Percentiles rank a stretch among this genome's conserved stretches.
Evolutionary conservation across 257 asterid species (phyloP).

Genomic region (Schizonepeta tenuifolia): DNA sequence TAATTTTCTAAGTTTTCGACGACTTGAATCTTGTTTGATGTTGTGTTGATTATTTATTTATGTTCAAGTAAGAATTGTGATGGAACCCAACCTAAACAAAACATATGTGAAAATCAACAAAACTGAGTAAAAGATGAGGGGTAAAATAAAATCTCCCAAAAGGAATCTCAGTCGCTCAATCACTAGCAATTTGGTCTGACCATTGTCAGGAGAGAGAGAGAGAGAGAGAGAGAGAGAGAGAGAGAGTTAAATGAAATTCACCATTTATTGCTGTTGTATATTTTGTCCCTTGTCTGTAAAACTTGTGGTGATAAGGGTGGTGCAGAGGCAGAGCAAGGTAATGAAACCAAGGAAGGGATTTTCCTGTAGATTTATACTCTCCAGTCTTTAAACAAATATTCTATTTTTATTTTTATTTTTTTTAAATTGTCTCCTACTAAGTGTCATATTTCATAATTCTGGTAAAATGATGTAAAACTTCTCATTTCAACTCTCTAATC

Average conservation of each 20-base stretch:
- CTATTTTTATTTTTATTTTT: too few species aligned
- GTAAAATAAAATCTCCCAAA: not conserved
- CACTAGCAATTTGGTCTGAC: slow-evolving; percentile 24
- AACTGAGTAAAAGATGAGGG: slow-evolving; percentile 7
- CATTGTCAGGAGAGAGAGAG: slow-evolving; percentile 25
- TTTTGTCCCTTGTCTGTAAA: slow-evolving; percentile 28
- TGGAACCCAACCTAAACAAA: not conserved
- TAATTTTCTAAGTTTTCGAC: too few species aligned
- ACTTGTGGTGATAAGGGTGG: slow-evolving; percentile 31
- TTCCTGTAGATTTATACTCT: not conserved
- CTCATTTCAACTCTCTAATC: too few species aligned
- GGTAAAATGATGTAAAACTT: too few species aligned
- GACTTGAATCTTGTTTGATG: not conserved
- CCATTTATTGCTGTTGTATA: not conserved
- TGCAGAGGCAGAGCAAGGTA: slow-evolving; percentile 24
- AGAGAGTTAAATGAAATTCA: slow-evolving; percentile 15
- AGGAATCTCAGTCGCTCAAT: not conserved
- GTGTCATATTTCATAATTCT: too few species aligned
- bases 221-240: too few species aligned
- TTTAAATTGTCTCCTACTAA: too few species aligned
- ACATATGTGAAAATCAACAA: not conserved
- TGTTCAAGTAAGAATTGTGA: not conserved
- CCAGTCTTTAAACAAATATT: too few species aligned
- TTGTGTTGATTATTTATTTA: not conserved
- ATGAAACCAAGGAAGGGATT: not conserved